Evolutionary conservation across 2,329 filamentous ascomycete species (phyloP).

Genomic region (Shiraia sp.): DNA sequence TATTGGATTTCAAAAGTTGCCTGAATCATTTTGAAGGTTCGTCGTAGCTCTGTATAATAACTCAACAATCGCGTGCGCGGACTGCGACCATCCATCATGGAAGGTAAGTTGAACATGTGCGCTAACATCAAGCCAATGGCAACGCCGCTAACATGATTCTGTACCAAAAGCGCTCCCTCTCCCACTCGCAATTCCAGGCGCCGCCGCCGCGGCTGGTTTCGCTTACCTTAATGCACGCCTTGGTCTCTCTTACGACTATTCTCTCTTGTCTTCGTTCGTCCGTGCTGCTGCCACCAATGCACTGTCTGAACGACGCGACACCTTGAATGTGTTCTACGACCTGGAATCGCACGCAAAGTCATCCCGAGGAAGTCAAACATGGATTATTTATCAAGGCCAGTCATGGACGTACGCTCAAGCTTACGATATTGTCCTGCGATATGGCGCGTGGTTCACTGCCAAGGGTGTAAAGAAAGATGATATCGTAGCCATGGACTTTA

Average conservation of each 20-base stretch:
- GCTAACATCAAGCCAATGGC: not conserved
- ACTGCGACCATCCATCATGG: constrained; percentile 7
- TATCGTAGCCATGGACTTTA: constrained; percentile 45
- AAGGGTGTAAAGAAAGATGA: constrained; percentile 41
- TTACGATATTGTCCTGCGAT: constrained; percentile 38
- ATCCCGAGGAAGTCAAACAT: constrained; percentile 29
- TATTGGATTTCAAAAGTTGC: too few species aligned
- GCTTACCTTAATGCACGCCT: constrained; percentile 71
- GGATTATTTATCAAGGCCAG: constrained; percentile 39
- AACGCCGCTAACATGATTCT: constrained; percentile 2
- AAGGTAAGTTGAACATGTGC: constrained; percentile 6
- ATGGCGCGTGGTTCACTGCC: constrained; percentile 44
- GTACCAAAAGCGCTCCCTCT: constrained; percentile 31
- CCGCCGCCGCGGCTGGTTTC: constrained; percentile 47
- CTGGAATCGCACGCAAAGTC: constrained; percentile 39
- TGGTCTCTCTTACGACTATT: constrained; percentile 64
- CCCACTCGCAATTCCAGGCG: constrained; percentile 35
- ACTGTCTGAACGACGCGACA: constrained; percentile 60
- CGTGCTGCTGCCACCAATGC: constrained; percentile 51
- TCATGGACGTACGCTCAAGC: constrained; percentile 41
- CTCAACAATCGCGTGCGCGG: too few species aligned
- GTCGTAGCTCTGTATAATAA: not conserved
- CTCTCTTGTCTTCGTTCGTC: constrained; percentile 60
- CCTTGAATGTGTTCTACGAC: constrained; percentile 59
- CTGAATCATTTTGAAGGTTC: not conserved